Conservation (phyloP, 352 stramenopile species). For the Globisporangium nunn region DNA sequence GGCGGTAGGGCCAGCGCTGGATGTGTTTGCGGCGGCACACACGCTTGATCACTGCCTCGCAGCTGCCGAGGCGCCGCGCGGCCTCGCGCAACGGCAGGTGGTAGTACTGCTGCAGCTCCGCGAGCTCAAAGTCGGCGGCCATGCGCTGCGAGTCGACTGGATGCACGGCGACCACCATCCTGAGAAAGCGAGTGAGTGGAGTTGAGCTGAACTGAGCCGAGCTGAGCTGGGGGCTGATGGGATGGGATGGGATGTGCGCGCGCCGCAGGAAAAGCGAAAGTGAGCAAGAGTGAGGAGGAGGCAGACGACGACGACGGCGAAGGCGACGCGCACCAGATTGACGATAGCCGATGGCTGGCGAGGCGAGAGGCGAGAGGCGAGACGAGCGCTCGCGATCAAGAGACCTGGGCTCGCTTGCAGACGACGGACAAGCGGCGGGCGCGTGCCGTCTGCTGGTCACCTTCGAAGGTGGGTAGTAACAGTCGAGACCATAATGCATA, state of each 20-base stretch:
- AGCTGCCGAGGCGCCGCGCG: conserved; percentile 60
- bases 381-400: background rate
- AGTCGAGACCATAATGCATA: no score
- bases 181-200: background rate
- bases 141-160: conserved; percentile 20
- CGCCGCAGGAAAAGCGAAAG: conserved; percentile 12
- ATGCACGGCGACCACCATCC: conserved; percentile 8
- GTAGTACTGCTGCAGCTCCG: conserved; percentile 82
- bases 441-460: no score
- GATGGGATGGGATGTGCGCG: conserved; percentile 5
- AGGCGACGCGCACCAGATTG: no score
- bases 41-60: conserved; percentile 78
- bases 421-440: background rate
- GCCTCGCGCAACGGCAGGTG: conserved; percentile 76
- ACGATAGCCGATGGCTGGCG: background rate
- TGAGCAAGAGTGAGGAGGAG: conserved; percentile 1
- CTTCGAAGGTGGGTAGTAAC: background rate
- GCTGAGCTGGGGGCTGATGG: background rate
- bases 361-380: background rate
- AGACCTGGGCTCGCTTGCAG: background rate
- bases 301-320: background rate
- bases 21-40: conserved; percentile 77
- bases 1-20: conserved; percentile 77
- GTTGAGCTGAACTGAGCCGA: background rate
- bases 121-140: conserved; percentile 70